Conservation (phyloP, 2,329 filamentous ascomycete genomes). For the Didymellaceae sp. region DNA sequence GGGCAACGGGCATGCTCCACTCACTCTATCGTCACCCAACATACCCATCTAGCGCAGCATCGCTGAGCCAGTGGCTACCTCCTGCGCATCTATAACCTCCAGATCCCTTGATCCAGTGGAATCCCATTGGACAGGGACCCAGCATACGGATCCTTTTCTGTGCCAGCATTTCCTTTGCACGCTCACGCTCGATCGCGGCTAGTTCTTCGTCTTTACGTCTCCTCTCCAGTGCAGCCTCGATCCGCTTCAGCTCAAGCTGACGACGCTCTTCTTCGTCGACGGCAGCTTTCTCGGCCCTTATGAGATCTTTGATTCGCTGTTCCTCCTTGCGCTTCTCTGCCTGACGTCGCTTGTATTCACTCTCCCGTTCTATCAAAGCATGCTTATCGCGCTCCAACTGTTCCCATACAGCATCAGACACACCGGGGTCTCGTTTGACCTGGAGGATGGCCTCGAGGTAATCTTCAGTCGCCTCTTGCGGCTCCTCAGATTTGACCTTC, state of each 20-base stretch:
- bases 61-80: slow-evolving; percentile 55
- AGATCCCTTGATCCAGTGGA: slow-evolving; percentile 65
- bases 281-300: slow-evolving; percentile 39
- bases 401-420: slow-evolving; percentile 67
- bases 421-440: slow-evolving; percentile 60
- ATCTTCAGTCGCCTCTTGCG: slow-evolving; percentile 9
- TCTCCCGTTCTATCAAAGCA: slow-evolving; percentile 40
- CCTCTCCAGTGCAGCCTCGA: slow-evolving; percentile 29
- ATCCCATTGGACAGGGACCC: slow-evolving; percentile 66
- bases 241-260: slow-evolving; percentile 24
- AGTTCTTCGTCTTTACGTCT: slow-evolving; percentile 39
- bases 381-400: slow-evolving; percentile 62
- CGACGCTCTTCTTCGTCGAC: slow-evolving; percentile 34
- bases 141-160: slow-evolving; percentile 59
- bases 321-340: slow-evolving; percentile 31
- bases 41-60: neutral
- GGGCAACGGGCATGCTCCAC: too few relatives aligned
- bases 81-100: slow-evolving; percentile 68
- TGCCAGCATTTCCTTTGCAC: slow-evolving; percentile 49
- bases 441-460: slow-evolving; percentile 23
- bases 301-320: slow-evolving; percentile 30
- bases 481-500: neutral
- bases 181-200: slow-evolving; percentile 49
- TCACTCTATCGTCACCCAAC: too few relatives aligned
- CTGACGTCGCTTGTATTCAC: slow-evolving; percentile 47